A percentile compares a stretch with the other conserved stretches of the same genome.
Evolutionary conservation across 1,139 yeast species (phyloP).

Genomic region (Yamadazyma blattariae): DNA sequence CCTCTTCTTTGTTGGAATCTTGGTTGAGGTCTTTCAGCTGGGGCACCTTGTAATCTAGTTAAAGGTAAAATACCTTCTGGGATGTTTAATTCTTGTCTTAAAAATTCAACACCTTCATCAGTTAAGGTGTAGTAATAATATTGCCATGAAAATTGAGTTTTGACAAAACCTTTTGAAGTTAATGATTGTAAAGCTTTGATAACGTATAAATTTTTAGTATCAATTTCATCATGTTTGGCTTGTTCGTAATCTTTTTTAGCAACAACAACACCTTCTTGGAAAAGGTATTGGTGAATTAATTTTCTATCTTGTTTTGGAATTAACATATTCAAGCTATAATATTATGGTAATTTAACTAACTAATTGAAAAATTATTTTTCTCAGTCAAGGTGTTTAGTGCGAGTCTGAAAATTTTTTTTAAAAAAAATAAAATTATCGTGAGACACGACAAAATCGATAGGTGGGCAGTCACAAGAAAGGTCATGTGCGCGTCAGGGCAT

Average conservation of each 20-base stretch:
- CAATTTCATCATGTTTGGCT: constrained; percentile 97
- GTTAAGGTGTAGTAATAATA: constrained; percentile 99
- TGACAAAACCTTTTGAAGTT: constrained; percentile 98
- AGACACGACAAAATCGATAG: too few species aligned
- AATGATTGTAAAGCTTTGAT: constrained; percentile 99
- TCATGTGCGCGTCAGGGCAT: too few species aligned
- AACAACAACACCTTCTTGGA: constrained; percentile 99
- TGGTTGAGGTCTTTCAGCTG: constrained; percentile 75
- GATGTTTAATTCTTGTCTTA: constrained; percentile 96
- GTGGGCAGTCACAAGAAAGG: too few species aligned
- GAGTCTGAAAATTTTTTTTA: constrained; percentile 6
- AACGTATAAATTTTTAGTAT: constrained; percentile 96
- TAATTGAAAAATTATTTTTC: constrained; percentile 12
- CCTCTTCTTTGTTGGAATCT: constrained; percentile 43
- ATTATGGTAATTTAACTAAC: constrained; percentile 5
- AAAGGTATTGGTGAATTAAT: constrained; percentile 98
- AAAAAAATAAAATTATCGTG: not conserved
- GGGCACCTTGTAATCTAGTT: constrained; percentile 94
- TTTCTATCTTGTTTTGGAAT: constrained; percentile 99
- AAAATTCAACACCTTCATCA: constrained; percentile 98
- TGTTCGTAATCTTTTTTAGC: constrained; percentile 99
- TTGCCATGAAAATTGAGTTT: constrained; percentile 99
- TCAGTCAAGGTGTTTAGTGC: constrained; percentile 7
- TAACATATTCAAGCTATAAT: constrained; percentile 82
- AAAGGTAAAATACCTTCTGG: constrained; percentile 99